Base-by-base conservation (phyloP, 345 rosid genomes). In the Acer saccharum region DNA sequence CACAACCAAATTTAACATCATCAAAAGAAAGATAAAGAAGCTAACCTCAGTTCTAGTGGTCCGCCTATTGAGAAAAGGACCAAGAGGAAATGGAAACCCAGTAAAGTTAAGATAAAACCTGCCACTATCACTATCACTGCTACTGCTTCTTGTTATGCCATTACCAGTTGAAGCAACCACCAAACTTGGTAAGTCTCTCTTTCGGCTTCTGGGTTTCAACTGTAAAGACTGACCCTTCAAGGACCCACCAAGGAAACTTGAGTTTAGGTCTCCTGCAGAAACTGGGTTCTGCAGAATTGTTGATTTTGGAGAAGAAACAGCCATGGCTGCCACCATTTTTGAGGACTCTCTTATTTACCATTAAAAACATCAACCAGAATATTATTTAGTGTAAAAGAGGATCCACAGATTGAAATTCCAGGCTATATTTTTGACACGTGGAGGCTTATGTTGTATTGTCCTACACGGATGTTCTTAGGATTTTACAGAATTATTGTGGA, bases 11-110 rank as follows among this genome's bases (percentile, higher is more conserved):
- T 65, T 7, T 64, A 52, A 39, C 46, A 65, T n/a, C 23, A 70
- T 27, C 64, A 21, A 72, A 46, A 70, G 11, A 29, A 52, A 77
- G 6, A 32, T 32, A 32, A 32, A 32, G 35, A 32, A 80, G 66
- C 89, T 48, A 65, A 92, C 98, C 93, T 90, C 99, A 70, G 97
- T 93, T 79, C 95, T 87, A 65, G 82, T 90, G 52, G 99, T 96
- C 71, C 94, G 88, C 62, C 99, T 87, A 72, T 90, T 91, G 82
- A 96, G 94, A 79, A 93, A 93, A 89, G 99, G 99, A 20, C 99
- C 97, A 29, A 96, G 98, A 68, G 99, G 99, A 71, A 96, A 96
- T 75, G 98, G 98, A 61, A 96, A 96, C 3, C 98, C 99, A 18
- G 97, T 96, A 82, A 94, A 79, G 82, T 96, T 96, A 14, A 92